A percentile compares a stretch with the other conserved stretches of the same genome.
Conservation (phyloP, 495 filamentous ascomycete genomes). For the Aspergillus wentii region DNA sequence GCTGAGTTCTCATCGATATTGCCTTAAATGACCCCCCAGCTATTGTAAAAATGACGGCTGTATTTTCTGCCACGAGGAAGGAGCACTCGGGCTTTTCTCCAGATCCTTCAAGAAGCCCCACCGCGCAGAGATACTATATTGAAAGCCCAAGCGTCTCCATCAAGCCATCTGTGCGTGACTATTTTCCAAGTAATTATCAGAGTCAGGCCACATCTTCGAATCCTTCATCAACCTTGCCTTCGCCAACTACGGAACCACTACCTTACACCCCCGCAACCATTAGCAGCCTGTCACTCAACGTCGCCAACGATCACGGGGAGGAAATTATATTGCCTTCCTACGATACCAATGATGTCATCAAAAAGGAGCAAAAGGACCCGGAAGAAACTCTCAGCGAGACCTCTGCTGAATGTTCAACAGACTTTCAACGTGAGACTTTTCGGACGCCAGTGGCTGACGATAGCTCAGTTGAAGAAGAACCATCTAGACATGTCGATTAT, state of each 20-base stretch:
- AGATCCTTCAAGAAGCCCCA: conserved; percentile 35
- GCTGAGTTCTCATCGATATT: no score
- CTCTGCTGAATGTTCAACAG: conserved; percentile 14
- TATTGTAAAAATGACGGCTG: conserved; percentile 36
- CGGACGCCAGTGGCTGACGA: conserved; percentile 68
- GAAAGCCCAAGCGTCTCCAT: conserved; percentile 22
- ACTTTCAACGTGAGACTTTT: conserved; percentile 8
- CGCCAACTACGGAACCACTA: conserved; percentile 25
- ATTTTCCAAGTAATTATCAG: conserved; percentile 27
- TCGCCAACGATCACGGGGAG: conserved; percentile 49
- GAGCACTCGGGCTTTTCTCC: conserved; percentile 34
- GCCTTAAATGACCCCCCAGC: no score
- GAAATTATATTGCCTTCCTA: conserved; percentile 55
- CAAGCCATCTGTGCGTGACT: conserved; percentile 34
- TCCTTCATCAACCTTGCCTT: conserved; percentile 34
- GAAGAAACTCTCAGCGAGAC: conserved; percentile 17
- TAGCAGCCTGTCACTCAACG: conserved; percentile 58
- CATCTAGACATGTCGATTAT: conserved; percentile 92
- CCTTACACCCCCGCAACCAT: conserved; percentile 54
- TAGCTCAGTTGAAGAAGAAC: conserved; percentile 67
- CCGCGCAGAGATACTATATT: conserved; percentile 41
- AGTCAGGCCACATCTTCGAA: conserved; percentile 28
- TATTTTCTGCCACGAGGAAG: conserved; percentile 33
- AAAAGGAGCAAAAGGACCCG: conserved; percentile 14
- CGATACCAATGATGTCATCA: conserved; percentile 33